Evolutionary conservation across 495 filamentous ascomycete species (phyloP).

Genomic region (Copromyces sp.): DNA sequence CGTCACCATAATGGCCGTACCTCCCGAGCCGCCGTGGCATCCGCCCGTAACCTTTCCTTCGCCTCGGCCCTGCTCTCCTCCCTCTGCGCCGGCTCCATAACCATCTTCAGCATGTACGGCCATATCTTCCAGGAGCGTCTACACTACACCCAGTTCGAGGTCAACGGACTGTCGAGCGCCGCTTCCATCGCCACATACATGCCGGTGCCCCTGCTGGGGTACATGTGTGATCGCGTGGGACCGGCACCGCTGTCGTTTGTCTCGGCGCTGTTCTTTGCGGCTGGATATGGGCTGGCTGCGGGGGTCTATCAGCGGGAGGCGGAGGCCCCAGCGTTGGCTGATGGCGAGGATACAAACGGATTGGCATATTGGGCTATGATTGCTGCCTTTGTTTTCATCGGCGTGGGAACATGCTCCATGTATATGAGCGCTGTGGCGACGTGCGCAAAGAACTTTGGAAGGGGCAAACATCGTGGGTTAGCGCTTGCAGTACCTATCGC

Average conservation of each 20-base stretch:
- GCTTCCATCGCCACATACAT: slow-evolving; percentile 83
- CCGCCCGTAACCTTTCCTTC: slow-evolving; percentile 30
- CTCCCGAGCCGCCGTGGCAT: slow-evolving; percentile 14
- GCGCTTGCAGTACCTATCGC: slow-evolving; percentile 88
- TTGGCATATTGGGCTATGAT: slow-evolving; percentile 79
- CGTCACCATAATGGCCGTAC: slow-evolving; percentile 9
- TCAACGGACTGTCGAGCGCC: slow-evolving; percentile 79
- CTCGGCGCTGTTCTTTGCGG: slow-evolving; percentile 62
- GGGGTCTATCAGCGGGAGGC: slow-evolving; percentile 57
- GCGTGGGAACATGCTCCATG: slow-evolving; percentile 74
- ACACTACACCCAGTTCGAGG: slow-evolving; percentile 77
- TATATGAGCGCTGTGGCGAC: slow-evolving; percentile 83
- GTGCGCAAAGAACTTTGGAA: slow-evolving; percentile 93
- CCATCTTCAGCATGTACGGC: slow-evolving; percentile 84
- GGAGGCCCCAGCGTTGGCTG: slow-evolving; percentile 27
- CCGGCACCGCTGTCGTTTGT: slow-evolving; percentile 63
- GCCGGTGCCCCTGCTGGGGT: slow-evolving; percentile 79
- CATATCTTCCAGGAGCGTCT: slow-evolving; percentile 75
- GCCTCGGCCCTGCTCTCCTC: slow-evolving; percentile 32
- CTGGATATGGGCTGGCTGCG: slow-evolving; percentile 76
- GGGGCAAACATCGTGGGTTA: slow-evolving; percentile 76
- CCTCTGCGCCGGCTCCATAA: slow-evolving; percentile 75
- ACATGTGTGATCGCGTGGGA: slow-evolving; percentile 77
- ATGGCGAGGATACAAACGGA: slow-evolving; percentile 31
- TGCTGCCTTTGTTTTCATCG: slow-evolving; percentile 67